Evolutionary conservation across 2,329 filamentous ascomycete genomes (phyloP).

Genomic region (Parastagonospora avenae): DNA sequence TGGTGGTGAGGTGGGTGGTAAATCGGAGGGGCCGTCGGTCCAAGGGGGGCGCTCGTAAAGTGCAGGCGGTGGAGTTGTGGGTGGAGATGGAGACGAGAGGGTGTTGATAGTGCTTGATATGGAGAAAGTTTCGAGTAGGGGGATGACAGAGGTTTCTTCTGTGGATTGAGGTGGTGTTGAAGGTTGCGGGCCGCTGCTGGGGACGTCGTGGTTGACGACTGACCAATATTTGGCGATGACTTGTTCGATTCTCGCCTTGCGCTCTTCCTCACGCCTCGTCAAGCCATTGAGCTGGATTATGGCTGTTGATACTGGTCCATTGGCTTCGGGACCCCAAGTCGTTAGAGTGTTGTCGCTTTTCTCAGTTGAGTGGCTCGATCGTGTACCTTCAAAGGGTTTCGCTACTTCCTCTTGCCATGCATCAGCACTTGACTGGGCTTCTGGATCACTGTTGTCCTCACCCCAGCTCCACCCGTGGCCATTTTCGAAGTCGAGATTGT

Average conservation of each 20-base stretch:
- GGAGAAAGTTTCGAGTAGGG: not conserved
- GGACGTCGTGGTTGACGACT: not conserved
- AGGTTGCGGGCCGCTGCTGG: not conserved
- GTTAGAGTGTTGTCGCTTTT: not conserved
- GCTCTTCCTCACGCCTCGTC: not conserved
- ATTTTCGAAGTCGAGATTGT: slow-evolving; percentile 4
- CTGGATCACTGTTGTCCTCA: not conserved
- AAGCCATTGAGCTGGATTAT: not conserved
- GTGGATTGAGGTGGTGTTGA: not conserved
- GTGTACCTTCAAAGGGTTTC: not conserved
- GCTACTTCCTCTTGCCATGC: not conserved
- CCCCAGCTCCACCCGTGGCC: slow-evolving; percentile 10
- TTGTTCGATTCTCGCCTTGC: not conserved
- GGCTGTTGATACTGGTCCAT: not conserved
- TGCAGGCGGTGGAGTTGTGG: not conserved
- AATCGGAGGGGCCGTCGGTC: not conserved
- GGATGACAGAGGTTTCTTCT: not conserved
- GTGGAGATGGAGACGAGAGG: no score
- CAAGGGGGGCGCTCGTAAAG: not conserved
- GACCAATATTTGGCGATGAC: not conserved
- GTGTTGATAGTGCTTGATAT: no score
- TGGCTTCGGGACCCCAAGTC: not conserved
- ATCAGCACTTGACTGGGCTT: not conserved
- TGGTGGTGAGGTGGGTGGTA: no score
- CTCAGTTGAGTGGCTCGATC: not conserved